Evolutionary conservation across 306 rosid genomes (phyloP).

Genomic region (Inga laurina): DNA sequence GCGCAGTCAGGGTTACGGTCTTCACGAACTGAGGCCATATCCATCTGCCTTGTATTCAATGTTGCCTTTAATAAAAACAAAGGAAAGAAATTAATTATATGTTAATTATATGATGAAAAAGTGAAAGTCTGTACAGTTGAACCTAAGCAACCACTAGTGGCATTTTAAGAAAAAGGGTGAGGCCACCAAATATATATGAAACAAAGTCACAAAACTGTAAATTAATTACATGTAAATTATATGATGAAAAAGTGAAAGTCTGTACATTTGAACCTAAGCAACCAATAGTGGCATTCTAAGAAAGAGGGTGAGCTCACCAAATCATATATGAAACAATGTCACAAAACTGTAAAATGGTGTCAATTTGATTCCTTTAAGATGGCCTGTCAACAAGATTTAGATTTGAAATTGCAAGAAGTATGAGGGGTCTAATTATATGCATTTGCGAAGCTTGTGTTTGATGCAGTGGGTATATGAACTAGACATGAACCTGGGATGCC

Average conservation of each 20-base stretch:
- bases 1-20: conserved; percentile 36
- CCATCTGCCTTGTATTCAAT: conserved; percentile 50
- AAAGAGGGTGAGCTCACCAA: conserved; percentile 2
- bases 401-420: background rate
- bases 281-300: conserved; percentile 8
- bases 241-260: background rate
- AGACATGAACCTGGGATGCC: conserved; percentile 61
- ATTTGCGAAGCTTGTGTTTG: conserved; percentile 10
- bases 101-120: conserved; percentile 11
- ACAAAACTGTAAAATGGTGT: conserved; percentile 11
- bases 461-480: background rate
- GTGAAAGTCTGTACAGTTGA: background rate
- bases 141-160: conserved; percentile 11
- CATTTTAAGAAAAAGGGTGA: conserved; percentile 16
- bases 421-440: background rate
- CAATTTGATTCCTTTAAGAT: background rate
- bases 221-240: conserved; percentile 21
- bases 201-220: background rate
- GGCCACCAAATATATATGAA: background rate
- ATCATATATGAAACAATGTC: background rate
- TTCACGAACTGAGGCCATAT: conserved; percentile 44
- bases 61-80: conserved; percentile 51
- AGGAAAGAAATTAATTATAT: conserved; percentile 22
- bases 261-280: conserved; percentile 9
- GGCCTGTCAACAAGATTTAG: background rate